Evolutionary conservation across 495 filamentous ascomycete species (phyloP).

Genomic region (Neurospora terricola): DNA sequence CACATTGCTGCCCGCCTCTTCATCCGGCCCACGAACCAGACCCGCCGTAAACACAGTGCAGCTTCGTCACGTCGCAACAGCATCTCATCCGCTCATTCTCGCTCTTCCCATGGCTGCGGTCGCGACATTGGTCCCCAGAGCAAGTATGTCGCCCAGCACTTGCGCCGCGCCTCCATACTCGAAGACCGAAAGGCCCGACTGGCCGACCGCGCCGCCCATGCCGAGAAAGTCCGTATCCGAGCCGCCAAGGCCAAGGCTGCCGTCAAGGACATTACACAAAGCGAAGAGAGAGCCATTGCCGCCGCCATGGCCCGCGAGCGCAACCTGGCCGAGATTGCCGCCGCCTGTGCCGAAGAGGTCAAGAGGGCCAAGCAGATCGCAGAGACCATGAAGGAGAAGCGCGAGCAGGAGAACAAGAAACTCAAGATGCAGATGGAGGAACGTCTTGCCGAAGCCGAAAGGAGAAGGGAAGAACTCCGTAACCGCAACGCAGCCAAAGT

Average conservation of each 20-base stretch:
- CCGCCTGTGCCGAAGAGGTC: constrained; percentile 90
- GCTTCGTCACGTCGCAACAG: constrained; percentile 85
- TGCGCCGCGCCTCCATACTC: constrained; percentile 83
- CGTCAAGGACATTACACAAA: constrained; percentile 47
- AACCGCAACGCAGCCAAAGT: constrained; percentile 44
- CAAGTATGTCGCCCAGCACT: constrained; percentile 78
- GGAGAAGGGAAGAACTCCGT: constrained; percentile 50
- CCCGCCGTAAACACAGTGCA: constrained; percentile 69
- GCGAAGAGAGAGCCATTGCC: constrained; percentile 79
- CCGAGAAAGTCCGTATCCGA: constrained; percentile 88
- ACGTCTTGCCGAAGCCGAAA: constrained; percentile 79
- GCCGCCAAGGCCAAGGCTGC: constrained; percentile 78
- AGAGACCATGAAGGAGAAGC: constrained; percentile 81
- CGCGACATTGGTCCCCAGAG: constrained; percentile 58
- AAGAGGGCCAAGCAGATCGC: constrained; percentile 87
- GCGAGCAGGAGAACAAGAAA: constrained; percentile 74
- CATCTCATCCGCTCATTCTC: constrained; percentile 75
- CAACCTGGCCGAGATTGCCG: constrained; percentile 85
- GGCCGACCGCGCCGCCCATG: constrained; percentile 87
- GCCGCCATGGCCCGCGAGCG: constrained; percentile 85
- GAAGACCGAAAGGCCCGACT: constrained; percentile 88
- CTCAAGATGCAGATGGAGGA: constrained; percentile 74
- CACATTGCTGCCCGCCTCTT: constrained; percentile 76
- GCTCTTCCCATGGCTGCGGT: constrained; percentile 47
- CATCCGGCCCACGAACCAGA: constrained; percentile 55